Evolutionary conservation across 1,139 yeast genomes (phyloP), one percentile per base, ranked within the genome.

Genomic region (Pichia sp.): DNA sequence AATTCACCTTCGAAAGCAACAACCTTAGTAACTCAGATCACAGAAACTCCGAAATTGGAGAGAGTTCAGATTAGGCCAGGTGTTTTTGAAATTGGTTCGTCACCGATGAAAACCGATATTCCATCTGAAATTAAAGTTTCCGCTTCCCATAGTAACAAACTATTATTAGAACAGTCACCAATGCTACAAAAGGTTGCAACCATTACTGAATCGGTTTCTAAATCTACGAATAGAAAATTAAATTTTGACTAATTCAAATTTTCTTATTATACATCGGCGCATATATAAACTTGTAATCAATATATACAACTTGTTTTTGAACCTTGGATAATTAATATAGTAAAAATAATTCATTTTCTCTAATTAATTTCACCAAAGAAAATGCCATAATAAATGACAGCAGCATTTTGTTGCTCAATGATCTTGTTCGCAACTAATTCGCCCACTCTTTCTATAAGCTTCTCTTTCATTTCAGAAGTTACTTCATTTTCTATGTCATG

Each of bases 301-400:
- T n/a, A n/a, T n/a, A n/a, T n/a, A n/a, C n/a, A n/a, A n/a, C n/a
- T n/a, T n/a, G n/a, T n/a, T n/a, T n/a, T n/a, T n/a, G n/a, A n/a
- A n/a, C n/a, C n/a, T n/a, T n/a, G n/a, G n/a, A n/a, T n/a, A n/a
- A n/a, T n/a, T n/a, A n/a, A n/a, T n/a, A n/a, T n/a, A n/a, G n/a
- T n/a, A n/a, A n/a, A n/a, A n/a, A n/a, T 24, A 6, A 26, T 27
- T n/a, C 8, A 30, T 26, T 25, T 23, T 6, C 16, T 40, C 37
- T 43, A 45, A 45, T 27, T 55, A 43, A 45, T 24, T 55, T 82
- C 92, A 4, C 95, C 95, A 59, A 85, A 81, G 61, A 87, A 82
- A n/a, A 87, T 74, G 10, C 94, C 94, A 51, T 78, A 70, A 23
- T 75, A 73, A 12, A 87, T 70, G 30, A 67, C 74, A 48, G 68